A percentile compares a stretch with the other conserved stretches of the same genome.
Conservation (phyloP, 805 yeast genomes). For the Zygotorulaspora sp. region DNA sequence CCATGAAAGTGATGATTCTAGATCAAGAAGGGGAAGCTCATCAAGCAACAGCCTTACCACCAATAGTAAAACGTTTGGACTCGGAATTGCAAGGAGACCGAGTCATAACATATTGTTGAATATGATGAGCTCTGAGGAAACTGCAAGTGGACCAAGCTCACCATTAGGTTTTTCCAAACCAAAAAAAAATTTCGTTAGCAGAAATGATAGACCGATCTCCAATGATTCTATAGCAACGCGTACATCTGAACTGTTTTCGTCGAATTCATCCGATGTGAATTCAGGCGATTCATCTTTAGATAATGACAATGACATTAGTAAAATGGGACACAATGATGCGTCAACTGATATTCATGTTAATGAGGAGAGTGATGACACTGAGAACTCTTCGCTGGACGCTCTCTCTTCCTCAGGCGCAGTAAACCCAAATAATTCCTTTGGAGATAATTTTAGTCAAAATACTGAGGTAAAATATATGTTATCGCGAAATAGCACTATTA, state of each 20-base stretch:
- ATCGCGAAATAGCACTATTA: neutral
- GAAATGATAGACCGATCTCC: constrained; percentile 30
- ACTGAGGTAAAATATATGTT: neutral
- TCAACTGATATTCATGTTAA: constrained; percentile 1
- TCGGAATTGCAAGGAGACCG: constrained; percentile 33
- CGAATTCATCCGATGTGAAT: constrained; percentile 27
- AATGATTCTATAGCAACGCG: constrained; percentile 32
- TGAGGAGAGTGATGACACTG: constrained; percentile 6
- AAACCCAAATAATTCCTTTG: neutral
- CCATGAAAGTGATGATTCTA: neutral
- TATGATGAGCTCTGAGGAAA: constrained; percentile 11
- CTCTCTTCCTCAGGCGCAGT: neutral
- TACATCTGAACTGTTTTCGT: constrained; percentile 29
- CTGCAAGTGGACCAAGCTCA: constrained; percentile 5
- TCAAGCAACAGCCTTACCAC: constrained; percentile 14
- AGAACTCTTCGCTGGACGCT: constrained; percentile 7
- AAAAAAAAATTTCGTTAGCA: constrained; percentile 19
- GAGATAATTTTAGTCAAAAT: neutral
- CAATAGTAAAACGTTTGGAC: constrained; percentile 23
- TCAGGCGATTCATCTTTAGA: constrained; percentile 30
- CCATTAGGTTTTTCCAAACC: constrained; percentile 23
- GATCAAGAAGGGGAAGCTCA: constrained; percentile 9
- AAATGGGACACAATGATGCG: constrained; percentile 4
- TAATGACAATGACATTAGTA: constrained; percentile 20
- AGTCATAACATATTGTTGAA: constrained; percentile 31